These are phyloP conservation scores for Cryptococcus wingfieldii DNA, from an alignment of 1,284 basidiomycete species.

Conservation along the genomic window DNA sequence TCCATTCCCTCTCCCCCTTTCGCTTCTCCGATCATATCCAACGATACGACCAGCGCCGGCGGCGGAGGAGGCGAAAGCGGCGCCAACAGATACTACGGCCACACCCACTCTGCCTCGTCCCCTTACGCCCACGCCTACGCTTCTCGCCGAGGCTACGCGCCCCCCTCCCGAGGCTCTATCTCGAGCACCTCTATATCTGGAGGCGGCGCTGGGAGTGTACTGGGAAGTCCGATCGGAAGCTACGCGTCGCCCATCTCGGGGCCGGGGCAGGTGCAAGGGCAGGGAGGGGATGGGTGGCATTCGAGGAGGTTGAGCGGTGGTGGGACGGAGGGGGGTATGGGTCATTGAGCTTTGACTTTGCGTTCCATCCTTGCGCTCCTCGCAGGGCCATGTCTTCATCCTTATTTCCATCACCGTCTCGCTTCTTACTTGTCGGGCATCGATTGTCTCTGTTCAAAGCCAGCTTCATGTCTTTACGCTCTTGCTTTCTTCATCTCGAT, in stretches of 20 bases:
- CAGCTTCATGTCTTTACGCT: background rate
- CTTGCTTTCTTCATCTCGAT: background rate
- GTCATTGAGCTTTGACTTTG: too few species aligned
- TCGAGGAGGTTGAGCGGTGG: background rate
- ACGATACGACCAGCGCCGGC: background rate
- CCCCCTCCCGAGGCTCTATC: background rate
- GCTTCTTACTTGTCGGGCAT: too few species aligned
- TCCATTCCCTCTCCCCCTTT: background rate
- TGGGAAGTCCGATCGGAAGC: background rate
- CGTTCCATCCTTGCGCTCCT: too few species aligned
- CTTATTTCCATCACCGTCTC: background rate
- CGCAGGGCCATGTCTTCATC: background rate
- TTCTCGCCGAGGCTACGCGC: slow-evolving; percentile 5
- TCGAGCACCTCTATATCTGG: background rate
- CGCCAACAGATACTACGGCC: background rate
- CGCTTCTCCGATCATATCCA: background rate
- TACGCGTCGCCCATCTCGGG: background rate
- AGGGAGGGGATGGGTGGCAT: background rate
- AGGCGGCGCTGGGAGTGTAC: slow-evolving; percentile 1
- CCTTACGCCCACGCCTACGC: slow-evolving; percentile 14
- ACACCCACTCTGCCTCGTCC: slow-evolving; percentile 1
- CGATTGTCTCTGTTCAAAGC: background rate
- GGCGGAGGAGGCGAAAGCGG: background rate
- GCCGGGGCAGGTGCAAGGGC: background rate
- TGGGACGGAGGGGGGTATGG: background rate